Evolutionary conservation across 2,329 filamentous ascomycete species (phyloP).

Genomic region (Pseudopithomyces maydicus): DNA sequence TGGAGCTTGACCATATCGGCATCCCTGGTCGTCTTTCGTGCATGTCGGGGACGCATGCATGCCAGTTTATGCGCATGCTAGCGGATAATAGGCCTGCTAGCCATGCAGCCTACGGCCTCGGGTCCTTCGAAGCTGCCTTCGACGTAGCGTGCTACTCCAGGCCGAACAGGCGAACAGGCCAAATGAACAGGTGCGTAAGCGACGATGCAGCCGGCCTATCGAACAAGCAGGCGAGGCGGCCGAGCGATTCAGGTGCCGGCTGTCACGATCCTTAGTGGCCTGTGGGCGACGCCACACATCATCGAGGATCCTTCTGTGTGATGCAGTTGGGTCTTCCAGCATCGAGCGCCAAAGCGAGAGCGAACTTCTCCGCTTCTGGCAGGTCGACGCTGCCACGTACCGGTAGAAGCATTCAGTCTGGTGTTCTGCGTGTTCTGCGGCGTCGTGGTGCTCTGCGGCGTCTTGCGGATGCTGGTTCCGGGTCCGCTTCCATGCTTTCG

Average conservation of each 20-base stretch:
- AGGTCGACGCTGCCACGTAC: background rate
- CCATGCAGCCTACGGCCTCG: slow-evolving; percentile 21
- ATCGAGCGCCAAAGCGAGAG: background rate
- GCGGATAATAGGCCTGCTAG: slow-evolving; percentile 28
- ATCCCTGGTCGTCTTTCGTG: slow-evolving; percentile 29
- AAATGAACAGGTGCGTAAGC: slow-evolving; percentile 18
- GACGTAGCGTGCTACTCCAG: slow-evolving; percentile 20
- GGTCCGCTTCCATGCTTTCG: no score
- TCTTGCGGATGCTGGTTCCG: no score
- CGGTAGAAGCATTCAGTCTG: no score
- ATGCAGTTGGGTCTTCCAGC: background rate
- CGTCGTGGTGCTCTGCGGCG: no score
- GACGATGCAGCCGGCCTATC: slow-evolving; percentile 2
- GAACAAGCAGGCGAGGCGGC: slow-evolving; percentile 14
- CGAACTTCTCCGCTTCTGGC: slow-evolving; percentile 2
- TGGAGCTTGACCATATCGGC: slow-evolving; percentile 32
- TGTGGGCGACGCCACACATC: slow-evolving; percentile 11
- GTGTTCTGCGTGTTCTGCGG: no score
- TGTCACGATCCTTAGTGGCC: slow-evolving; percentile 8
- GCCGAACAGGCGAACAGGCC: slow-evolving; percentile 10
- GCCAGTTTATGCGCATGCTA: slow-evolving; percentile 32
- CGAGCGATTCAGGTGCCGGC: slow-evolving; percentile 16
- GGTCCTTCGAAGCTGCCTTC: slow-evolving; percentile 23
- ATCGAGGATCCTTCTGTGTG: slow-evolving; percentile 1
- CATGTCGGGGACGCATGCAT: slow-evolving; percentile 35